Base-by-base conservation (phyloP, 2,329 filamentous ascomycete species). In the Lanzia echinophila region DNA sequence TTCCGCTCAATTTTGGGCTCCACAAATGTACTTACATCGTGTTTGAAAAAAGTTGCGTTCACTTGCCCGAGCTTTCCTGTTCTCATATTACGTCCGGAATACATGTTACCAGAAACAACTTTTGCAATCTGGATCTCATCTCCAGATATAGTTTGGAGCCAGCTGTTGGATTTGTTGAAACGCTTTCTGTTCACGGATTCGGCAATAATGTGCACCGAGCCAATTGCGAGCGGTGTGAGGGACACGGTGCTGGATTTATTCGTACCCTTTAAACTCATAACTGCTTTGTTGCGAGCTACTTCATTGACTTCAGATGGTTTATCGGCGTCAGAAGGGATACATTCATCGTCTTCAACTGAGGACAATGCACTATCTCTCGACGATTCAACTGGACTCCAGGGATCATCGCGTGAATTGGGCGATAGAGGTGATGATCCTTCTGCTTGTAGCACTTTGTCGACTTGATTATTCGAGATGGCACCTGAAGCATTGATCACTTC, bases 111-210 rank as follows among this genome's bases (percentile, higher is more conserved):
- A n/a, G 58, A 62, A 17, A 64, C 58, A 34, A 54, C 53, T 28
- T 62, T 61, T 2, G 46, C 15, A 11, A 63, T 47, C 34, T 47
- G 50, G 20, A 66, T 58, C 7, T 53, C 36, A 24, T 66, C 62
- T 1, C 63, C 62, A 11, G 48, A 32, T 3, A 8, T 15, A 33
- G 64, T 38, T 8, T 57, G 53, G 2, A 64, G 45, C 24, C n/a
- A n/a, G n/a, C n/a, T n/a, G n/a, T n/a, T n/a, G n/a, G n/a, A n/a
- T n/a, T n/a, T n/a, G n/a, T n/a, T n/a, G n/a, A n/a, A n/a, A n/a
- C n/a, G n/a, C n/a, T n/a, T n/a, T n/a, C n/a, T n/a, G 24, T 50
- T 55, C 4, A 13, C 15, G 15, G 11, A 17, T 38, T 44, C 4
- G 17, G 28, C 39, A 46, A 20, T 43, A 34, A 58, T 43, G 24